Base-by-base conservation (phyloP, 805 yeast genomes). In the Jamesozyma gamospora region DNA sequence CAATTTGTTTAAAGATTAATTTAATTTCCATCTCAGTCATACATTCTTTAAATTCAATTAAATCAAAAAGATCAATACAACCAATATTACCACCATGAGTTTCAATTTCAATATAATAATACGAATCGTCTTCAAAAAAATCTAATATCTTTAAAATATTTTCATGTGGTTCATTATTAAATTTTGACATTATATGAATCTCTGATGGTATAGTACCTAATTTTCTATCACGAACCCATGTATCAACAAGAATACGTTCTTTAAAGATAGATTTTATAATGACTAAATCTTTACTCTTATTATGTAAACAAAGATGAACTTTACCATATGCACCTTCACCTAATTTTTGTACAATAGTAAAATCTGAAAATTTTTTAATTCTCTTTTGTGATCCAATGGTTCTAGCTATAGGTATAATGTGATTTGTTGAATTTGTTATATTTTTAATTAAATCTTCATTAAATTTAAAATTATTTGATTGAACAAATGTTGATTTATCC, bases 241-340 rank as follows among this genome's bases (percentile, higher is more conserved):
- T 85, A 57, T 92, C 97, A 14, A 90, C 95, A 50, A 92, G 66
- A 50, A 90, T 90, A 41, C 95, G 72, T 47, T 86, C 94, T 53
- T 90, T 90, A 55, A 83, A 81, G 31, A 90, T 92, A 44, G 92
- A 77, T 58, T 90, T 90, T 43, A 88, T 74, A n/a, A 90, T 82
- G 29, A 85, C 79, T 42, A 69, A 71, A 56, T 82, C 77, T 2
- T 62, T 60, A 47, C 81, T 87, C 14, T 70, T 66, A 32, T 71
- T 73, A 52, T 79, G 79, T 55, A 72, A 71, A 2, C 83, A 90
- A 25, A 85, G 69, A 16, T 83, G 80, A 15, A 90, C 98, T 54
- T 84, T 82, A 8, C 97, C 97, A 53, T 88, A 92, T 0, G 97
- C 96, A 26, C 98, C 98, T 56, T 82, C 88, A 0, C 98, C 98